These are phyloP conservation scores for Aspergillus saccharolyticus DNA, from an alignment of 495 filamentous ascomycete genomes.

Conservation along the genomic window DNA sequence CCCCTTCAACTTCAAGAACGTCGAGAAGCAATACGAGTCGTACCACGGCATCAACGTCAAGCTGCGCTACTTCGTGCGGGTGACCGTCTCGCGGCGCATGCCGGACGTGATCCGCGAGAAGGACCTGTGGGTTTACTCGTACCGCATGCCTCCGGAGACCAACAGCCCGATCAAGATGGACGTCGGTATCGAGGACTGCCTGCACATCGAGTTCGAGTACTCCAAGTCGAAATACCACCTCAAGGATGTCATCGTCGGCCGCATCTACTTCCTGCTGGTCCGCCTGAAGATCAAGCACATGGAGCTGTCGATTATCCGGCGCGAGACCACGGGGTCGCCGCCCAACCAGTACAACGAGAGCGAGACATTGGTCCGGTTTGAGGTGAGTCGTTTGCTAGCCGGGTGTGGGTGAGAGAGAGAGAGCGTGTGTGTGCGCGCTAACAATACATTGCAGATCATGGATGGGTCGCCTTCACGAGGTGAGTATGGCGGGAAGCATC, in stretches of 20 bases:
- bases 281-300: constrained; percentile 99
- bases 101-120: constrained; percentile 97
- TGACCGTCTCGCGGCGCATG: constrained; percentile 95
- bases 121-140: constrained; percentile 99
- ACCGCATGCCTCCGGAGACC: constrained; percentile 96
- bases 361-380: constrained; percentile 95
- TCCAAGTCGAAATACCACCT: constrained; percentile 98
- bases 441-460: constrained; percentile 69
- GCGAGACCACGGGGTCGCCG: constrained; percentile 94
- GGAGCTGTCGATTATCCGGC: constrained; percentile 95
- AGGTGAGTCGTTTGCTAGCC: too few species aligned
- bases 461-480: constrained; percentile 94
- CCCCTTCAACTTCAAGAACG: constrained; percentile 99
- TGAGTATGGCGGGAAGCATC: too few species aligned
- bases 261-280: constrained; percentile 98
- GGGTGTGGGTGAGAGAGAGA: too few species aligned
- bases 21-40: constrained; percentile 99
- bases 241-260: constrained; percentile 98
- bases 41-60: constrained; percentile 99
- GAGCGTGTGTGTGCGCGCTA: too few species aligned
- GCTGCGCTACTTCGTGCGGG: constrained; percentile 95
- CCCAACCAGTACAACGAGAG: constrained; percentile 99
- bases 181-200: constrained; percentile 97
- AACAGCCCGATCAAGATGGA: constrained; percentile 99
- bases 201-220: constrained; percentile 99